Percentiles rank a stretch among this genome's conserved stretches.
Evolutionary conservation across 345 rosid genomes (phyloP).

Genomic region (Excoecaria cochinchinensis): DNA sequence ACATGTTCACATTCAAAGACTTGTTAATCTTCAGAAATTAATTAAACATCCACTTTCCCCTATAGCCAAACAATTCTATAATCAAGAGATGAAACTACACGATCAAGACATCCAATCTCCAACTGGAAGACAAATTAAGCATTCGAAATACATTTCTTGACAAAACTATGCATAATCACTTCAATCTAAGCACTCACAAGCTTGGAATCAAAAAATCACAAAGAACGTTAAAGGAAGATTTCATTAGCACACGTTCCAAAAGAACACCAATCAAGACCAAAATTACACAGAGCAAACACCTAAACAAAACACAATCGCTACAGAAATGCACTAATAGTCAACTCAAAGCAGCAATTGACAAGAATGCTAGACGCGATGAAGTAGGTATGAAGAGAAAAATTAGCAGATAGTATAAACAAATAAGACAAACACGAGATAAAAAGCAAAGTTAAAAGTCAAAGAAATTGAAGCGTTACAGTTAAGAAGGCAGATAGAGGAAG

Average conservation of each 20-base stretch:
- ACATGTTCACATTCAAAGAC: neutral
- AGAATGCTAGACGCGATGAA: slow-evolving; percentile 11
- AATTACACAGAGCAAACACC: neutral
- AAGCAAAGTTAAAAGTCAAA: neutral
- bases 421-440: neutral
- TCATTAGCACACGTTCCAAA: neutral
- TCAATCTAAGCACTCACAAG: neutral
- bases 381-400: slow-evolving; percentile 2
- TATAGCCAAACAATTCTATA: slow-evolving; percentile 11
- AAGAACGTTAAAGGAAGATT: slow-evolving; percentile 9
- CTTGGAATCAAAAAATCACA: slow-evolving; percentile 7
- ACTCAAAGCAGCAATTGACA: slow-evolving; percentile 1
- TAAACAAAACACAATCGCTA: neutral
- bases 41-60: slow-evolving; percentile 4
- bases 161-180: slow-evolving; percentile 6
- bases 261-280: neutral
- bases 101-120: neutral
- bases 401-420: neutral
- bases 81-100: neutral
- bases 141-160: slow-evolving; percentile 8
- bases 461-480: slow-evolving; percentile 28
- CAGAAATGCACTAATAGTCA: slow-evolving; percentile 6
- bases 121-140: slow-evolving; percentile 2
- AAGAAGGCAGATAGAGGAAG: neutral
- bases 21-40: neutral